Evolutionary conservation across 1,284 basidiomycete species (phyloP).

Genomic region (Ustilago curta): DNA sequence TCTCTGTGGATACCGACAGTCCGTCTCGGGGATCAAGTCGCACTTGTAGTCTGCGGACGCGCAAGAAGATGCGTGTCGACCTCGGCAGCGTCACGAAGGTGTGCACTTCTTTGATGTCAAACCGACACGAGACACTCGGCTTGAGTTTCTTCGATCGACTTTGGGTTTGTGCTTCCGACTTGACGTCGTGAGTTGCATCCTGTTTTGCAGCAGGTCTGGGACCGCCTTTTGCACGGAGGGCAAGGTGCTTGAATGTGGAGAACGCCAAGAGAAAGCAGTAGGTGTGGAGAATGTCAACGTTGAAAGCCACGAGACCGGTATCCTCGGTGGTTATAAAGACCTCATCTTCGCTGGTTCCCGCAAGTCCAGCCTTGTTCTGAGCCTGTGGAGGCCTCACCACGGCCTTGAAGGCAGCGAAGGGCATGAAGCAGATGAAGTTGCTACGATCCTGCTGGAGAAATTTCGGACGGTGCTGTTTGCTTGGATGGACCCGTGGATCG

Average conservation of each 20-base stretch:
- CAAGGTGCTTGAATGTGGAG: slow-evolving; percentile 73
- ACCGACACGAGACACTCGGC: slow-evolving; percentile 32
- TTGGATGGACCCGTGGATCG: slow-evolving; percentile 9
- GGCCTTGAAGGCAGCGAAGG: slow-evolving; percentile 59
- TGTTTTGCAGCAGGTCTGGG: background rate
- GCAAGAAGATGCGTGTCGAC: slow-evolving; percentile 59
- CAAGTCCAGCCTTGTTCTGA: slow-evolving; percentile 39
- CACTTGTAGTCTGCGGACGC: slow-evolving; percentile 62
- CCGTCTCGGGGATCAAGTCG: slow-evolving; percentile 49
- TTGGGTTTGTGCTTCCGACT: background rate
- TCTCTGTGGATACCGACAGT: slow-evolving; percentile 66
- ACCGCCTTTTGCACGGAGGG: slow-evolving; percentile 4
- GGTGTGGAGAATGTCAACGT: slow-evolving; percentile 78
- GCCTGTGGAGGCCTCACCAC: slow-evolving; percentile 36
- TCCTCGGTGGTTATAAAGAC: slow-evolving; percentile 71
- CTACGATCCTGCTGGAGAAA: slow-evolving; percentile 60
- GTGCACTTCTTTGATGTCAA: slow-evolving; percentile 61
- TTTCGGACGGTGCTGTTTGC: slow-evolving; percentile 34
- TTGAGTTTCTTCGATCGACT: background rate
- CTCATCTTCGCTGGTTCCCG: slow-evolving; percentile 69
- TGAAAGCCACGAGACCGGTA: slow-evolving; percentile 71
- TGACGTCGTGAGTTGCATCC: background rate
- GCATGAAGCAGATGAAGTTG: slow-evolving; percentile 69
- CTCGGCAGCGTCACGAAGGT: slow-evolving; percentile 65
- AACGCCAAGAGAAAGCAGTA: slow-evolving; percentile 80